Base-by-base conservation (phyloP, 2,329 filamentous ascomycete genomes). In the Pseudogymnoascus verrucosus region DNA sequence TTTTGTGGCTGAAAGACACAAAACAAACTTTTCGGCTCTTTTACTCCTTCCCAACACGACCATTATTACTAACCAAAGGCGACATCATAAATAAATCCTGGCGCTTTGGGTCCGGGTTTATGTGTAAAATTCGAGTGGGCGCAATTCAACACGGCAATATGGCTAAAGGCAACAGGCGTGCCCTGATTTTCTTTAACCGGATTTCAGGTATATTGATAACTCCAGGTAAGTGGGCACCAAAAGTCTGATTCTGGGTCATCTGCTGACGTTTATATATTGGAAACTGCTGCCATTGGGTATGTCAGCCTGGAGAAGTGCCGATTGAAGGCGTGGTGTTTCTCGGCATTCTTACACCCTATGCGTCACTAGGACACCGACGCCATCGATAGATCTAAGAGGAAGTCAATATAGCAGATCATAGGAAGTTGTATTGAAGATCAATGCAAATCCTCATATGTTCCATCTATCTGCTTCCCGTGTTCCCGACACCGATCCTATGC, bases 181-280 rank as follows among this genome's bases (percentile, higher is more conserved):
- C 23, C 26, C 26, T 31, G 14, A n/a, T 31, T 11, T 31, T 54
- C 26, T 54, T 54, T 54, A 54, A 31, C 47, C 47, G 47, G 47
- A 54, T 54, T 54, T 54, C 47, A 54, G 7, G 12, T 54, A 54
- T 54, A 54, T 54, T 54, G 47, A 31, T 10, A 54, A 54, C 26
- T 31, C n/a, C 10, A 31, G 26, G 12, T 23, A 23, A 54, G 26
- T 31, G 26, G 47, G 34, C 47, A 31, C 26, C 7, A 14, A 19
- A 54, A 54, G 26, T 31, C 26, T 31, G n/a, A 19, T 19, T 54
- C 19, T 19, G 1, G 8, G 19, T 54, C 26, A 54, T 54, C 47
- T 31, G 26, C 26, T 54, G 8, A 31, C 11, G n/a, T 31, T 19
- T 19, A 31, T 31, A 54, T 54, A 54, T 54, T 54, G 10, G 16